Evolutionary conservation across 2,329 filamentous ascomycete species (phyloP), one percentile per base, ranked within the genome.

Genomic region (Daldinia eschscholtzii): DNA sequence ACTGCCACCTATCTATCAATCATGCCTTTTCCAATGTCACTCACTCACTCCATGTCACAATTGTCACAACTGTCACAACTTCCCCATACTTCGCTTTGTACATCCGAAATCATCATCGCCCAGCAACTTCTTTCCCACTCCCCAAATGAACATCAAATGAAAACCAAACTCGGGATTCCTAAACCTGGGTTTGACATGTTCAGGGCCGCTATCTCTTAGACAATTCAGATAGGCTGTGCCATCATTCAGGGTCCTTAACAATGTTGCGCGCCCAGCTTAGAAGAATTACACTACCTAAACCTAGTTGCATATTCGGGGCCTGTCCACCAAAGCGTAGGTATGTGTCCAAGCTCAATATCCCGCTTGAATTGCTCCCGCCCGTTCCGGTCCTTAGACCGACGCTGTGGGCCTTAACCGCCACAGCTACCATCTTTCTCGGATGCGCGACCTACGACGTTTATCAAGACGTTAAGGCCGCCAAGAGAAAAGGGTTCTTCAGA

Each of bases 381-480:
- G 70, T 76, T 26, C 76, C 67, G 30, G 39, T 77, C 20, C 60
- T 75, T 9, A 55, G 70, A 10, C 76, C 76, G 20, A 46, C 66
- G 5, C 13, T 76, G 6, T 76, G 74, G 75, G 72, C 71, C 61
- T 6, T 77, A 12, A 66, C 66, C 6, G 70, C 70, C 20, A 67
- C 70, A 6, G 61, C 70, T 52, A 62, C 68, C 62, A 75, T 77
- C 56, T 75, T 75, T 35, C 30, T 77, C 2, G 74, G 71, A 20
- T 74, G 69, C 42, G 76, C 76, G 2, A 64, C 76, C 18, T 75
- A 72, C 12, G 75, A 77, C 18, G 76, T 77, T 35, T 64, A 62
- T 30, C 67, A 53, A 23, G 74, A 77, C 57, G 68, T 67, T 44
- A 60, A 52, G 33, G 28, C 52, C n/a, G 64, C 61, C 18, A 64